Percentiles rank a stretch among this genome's conserved stretches.
These are phyloP conservation scores for Xylaria sp. DNA, from an alignment of 2,329 filamentous ascomycete species.

Conservation along the genomic window DNA sequence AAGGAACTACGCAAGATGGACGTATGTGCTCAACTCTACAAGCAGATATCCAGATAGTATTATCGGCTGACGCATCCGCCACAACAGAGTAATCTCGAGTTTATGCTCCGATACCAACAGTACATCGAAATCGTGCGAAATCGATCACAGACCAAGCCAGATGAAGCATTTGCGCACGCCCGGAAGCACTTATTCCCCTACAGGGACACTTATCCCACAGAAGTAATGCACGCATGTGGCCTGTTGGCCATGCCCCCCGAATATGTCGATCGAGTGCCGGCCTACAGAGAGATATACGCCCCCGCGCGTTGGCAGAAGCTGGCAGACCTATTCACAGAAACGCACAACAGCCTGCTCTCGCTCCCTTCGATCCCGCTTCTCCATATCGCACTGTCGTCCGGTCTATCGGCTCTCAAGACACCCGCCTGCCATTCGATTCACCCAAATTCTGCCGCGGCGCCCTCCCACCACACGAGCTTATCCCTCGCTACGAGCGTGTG, in stretches of 20 bases:
- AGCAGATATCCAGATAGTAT: background rate
- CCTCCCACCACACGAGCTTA: slow-evolving; percentile 60
- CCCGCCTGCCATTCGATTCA: slow-evolving; percentile 82
- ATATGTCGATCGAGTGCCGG: slow-evolving; percentile 52
- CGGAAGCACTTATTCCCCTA: slow-evolving; percentile 82
- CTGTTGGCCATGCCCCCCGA: slow-evolving; percentile 79
- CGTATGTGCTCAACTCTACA: slow-evolving; percentile 57
- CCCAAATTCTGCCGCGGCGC: slow-evolving; percentile 45
- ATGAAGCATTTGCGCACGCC: slow-evolving; percentile 84
- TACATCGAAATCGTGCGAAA: slow-evolving; percentile 89
- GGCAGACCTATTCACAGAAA: slow-evolving; percentile 81
- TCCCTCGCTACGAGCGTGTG: slow-evolving; percentile 76
- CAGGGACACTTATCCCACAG: slow-evolving; percentile 71
- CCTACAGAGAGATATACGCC: slow-evolving; percentile 73
- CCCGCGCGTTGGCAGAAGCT: slow-evolving; percentile 78
- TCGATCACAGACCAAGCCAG: slow-evolving; percentile 67
- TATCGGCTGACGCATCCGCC: slow-evolving; percentile 16
- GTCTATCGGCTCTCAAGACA: slow-evolving; percentile 94
- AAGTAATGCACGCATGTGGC: slow-evolving; percentile 79
- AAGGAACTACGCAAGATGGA: slow-evolving; percentile 89
- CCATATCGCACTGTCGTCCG: slow-evolving; percentile 89
- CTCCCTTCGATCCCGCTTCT: slow-evolving; percentile 85
- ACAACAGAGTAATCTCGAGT: slow-evolving; percentile 74
- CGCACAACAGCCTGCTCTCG: slow-evolving; percentile 86
- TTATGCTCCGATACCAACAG: slow-evolving; percentile 91